Conservation (phyloP, 2,329 filamentous ascomycete genomes). For the Dendryphion nanum region DNA sequence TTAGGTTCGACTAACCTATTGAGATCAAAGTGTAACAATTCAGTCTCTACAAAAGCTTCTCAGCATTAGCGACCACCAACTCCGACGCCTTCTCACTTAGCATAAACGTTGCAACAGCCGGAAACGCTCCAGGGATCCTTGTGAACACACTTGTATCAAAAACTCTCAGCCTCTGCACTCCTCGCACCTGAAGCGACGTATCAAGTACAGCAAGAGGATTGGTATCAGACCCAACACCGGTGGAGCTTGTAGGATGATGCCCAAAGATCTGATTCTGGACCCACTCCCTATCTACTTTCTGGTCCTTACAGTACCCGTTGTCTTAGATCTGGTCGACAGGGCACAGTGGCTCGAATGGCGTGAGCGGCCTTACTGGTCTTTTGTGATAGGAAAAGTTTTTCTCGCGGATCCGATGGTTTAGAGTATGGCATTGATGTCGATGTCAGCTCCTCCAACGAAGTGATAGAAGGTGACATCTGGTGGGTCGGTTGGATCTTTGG, state of each 20-base stretch:
- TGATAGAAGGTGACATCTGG: slow-evolving; percentile 52
- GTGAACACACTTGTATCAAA: slow-evolving; percentile 26
- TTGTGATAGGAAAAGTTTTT: slow-evolving; percentile 56
- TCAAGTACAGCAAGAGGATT: slow-evolving; percentile 36
- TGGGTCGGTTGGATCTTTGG: slow-evolving; percentile 58
- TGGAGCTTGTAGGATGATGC: slow-evolving; percentile 17
- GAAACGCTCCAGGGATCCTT: slow-evolving; percentile 50
- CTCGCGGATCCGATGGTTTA: slow-evolving; percentile 55
- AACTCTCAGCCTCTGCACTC: slow-evolving; percentile 52
- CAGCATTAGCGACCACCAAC: slow-evolving; percentile 16
- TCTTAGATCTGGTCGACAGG: slow-evolving; percentile 33
- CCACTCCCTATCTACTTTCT: slow-evolving; percentile 15
- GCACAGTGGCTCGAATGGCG: slow-evolving; percentile 40
- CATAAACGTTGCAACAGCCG: slow-evolving; percentile 49
- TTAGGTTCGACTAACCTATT: too few relatives aligned
- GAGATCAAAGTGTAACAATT: too few relatives aligned
- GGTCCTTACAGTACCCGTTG: slow-evolving; percentile 17
- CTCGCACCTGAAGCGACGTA: slow-evolving; percentile 37
- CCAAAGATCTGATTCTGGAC: slow-evolving; percentile 18
- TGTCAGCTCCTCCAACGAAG: slow-evolving; percentile 50
- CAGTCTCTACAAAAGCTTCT: too few relatives aligned
- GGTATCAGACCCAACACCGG: slow-evolving; percentile 21
- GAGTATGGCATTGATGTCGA: slow-evolving; percentile 49
- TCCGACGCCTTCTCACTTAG: slow-evolving; percentile 18
- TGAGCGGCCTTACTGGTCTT: slow-evolving; percentile 39